These are phyloP conservation scores for Terfezia claveryi DNA, from an alignment of 495 filamentous ascomycete species.

Conservation along the genomic window DNA sequence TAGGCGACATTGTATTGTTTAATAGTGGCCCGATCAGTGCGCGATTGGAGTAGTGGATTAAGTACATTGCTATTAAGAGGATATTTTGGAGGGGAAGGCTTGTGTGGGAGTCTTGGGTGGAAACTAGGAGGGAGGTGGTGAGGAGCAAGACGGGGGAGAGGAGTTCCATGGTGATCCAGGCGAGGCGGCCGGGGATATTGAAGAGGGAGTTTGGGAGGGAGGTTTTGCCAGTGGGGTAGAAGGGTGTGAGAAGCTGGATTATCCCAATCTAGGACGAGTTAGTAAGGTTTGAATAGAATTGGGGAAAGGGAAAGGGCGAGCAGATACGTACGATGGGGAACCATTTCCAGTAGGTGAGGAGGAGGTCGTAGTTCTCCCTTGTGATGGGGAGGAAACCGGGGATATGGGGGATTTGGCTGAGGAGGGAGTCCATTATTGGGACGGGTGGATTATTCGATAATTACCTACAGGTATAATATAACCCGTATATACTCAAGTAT, in stretches of 20 bases:
- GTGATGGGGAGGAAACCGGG: background rate
- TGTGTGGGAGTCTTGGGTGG: conserved; percentile 20
- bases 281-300: too few species aligned
- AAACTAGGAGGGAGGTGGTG: conserved; percentile 49
- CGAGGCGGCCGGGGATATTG: conserved; percentile 57
- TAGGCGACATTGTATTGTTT: conserved; percentile 9
- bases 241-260: conserved; percentile 20
- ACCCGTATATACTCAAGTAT: too few species aligned
- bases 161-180: conserved; percentile 72
- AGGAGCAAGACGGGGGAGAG: conserved; percentile 53
- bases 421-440: too few species aligned
- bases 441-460: too few species aligned
- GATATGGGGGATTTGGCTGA: too few species aligned
- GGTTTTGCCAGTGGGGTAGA: conserved; percentile 71
- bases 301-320: too few species aligned
- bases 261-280: too few species aligned
- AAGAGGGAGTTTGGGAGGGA: conserved; percentile 32
- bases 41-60: too few species aligned
- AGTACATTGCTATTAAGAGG: too few species aligned
- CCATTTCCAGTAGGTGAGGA: background rate
- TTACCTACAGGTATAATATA: too few species aligned
- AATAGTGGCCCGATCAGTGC: too few species aligned
- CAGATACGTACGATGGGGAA: background rate
- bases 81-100: too few species aligned
- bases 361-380: background rate